Base-by-base conservation (phyloP, 2,329 filamentous ascomycete genomes). In the Phyllosticta citriasiana region DNA sequence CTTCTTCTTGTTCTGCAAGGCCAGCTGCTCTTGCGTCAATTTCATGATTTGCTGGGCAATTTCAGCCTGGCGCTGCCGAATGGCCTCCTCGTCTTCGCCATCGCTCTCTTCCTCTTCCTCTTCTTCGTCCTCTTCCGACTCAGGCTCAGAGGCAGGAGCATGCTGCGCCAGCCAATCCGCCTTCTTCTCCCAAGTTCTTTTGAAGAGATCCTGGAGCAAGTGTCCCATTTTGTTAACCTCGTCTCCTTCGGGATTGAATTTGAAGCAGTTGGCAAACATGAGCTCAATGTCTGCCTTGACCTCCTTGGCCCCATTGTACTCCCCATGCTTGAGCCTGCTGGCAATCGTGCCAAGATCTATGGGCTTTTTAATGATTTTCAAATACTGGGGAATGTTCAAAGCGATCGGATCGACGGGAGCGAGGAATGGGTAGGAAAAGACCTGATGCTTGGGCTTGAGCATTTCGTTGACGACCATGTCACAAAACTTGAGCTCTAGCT, bases 291-390 rank as follows among this genome's bases (percentile, higher is more conserved):
- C 92, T 62, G 82, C 82, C 69, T 96, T 88, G 67, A 97, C 91
- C 54, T 97, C 92, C 72, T 91, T 91, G 0, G 89, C 82, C 61
- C 82, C 90, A 66, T 85, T 82, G 70, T 97, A 97, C 61, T 91
- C 84, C 26, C 91, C 91, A 12, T 80, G 80, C 66, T 87, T 84
- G 51, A 97, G 80, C 74, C 95, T 95, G 52, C 81, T 80, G 40
- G 83, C 80, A 70, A 96, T 88, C n/a, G 90, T 96, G 16, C 82
- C 80, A 57, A 97, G 80, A 72, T 99, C 93, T 93, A 97, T 99
- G 0, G 94, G 94, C 72, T 92, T 91, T 79, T 96, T 97, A 77
- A 99, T 91, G 64, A 97, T 80, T 69, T 88, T 91, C 72, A 94
- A 90, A 72, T 99, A 99, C 25, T 88, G 87, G 0, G 94, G 94